Evolutionary conservation across 306 rosid genomes (phyloP).

Genomic region (Cicer cuneatum): DNA sequence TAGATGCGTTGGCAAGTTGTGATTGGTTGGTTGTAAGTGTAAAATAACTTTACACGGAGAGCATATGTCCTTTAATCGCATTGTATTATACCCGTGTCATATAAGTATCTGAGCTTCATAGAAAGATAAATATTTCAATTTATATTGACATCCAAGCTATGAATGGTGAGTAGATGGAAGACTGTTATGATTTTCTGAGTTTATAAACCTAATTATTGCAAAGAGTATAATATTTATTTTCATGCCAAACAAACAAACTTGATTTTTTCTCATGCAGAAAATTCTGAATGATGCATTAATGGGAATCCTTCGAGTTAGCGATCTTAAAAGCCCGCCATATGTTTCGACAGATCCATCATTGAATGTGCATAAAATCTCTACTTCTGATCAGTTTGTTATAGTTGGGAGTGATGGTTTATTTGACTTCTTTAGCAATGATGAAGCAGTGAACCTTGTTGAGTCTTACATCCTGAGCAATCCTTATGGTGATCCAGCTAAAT

Average conservation of each 20-base stretch:
- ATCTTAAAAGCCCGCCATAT: slow-evolving; percentile 94
- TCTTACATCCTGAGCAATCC: slow-evolving; percentile 77
- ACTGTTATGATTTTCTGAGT: slow-evolving; percentile 22
- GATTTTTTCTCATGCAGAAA: slow-evolving; percentile 59
- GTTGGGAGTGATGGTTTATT: slow-evolving; percentile 96
- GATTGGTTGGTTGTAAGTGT: too few species aligned
- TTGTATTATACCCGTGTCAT: neutral
- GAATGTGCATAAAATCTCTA: slow-evolving; percentile 82
- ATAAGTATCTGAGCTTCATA: neutral
- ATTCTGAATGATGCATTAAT: slow-evolving; percentile 89
- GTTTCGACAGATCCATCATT: slow-evolving; percentile 81
- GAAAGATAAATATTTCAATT: neutral
- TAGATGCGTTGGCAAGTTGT: too few species aligned
- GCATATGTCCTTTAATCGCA: too few species aligned
- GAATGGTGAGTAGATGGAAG: neutral
- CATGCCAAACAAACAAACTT: slow-evolving; percentile 1
- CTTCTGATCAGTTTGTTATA: slow-evolving; percentile 77
- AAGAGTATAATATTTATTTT: slow-evolving; percentile 14
- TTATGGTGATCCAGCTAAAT: slow-evolving; percentile 90
- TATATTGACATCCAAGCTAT: neutral
- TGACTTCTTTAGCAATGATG: slow-evolving; percentile 93
- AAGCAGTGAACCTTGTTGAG: slow-evolving; percentile 78
- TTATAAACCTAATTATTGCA: slow-evolving; percentile 1
- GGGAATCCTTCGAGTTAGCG: slow-evolving; percentile 91
- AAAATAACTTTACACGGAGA: too few species aligned